phyloP scores from a whole-genome alignment of 1,284 basidiomycete genomes.

The Exsudoporus floridanus region DNA sequence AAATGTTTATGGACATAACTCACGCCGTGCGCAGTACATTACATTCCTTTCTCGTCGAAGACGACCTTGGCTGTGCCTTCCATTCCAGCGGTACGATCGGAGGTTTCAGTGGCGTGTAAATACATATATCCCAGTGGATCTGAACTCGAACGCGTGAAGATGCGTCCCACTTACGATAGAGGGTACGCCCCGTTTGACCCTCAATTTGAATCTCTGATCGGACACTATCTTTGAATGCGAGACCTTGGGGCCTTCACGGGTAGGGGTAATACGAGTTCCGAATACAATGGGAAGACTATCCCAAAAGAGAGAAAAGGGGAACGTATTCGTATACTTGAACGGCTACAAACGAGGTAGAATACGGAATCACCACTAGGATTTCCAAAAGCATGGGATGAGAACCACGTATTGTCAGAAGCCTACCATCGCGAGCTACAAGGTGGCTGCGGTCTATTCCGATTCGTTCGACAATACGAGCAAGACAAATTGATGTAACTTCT shows the following conservation, averaged over 20 bases:
- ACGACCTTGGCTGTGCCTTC: too few relatives aligned
- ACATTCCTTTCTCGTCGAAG: too few relatives aligned
- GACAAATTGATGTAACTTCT: conserved; percentile 79
- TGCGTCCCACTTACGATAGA: not conserved
- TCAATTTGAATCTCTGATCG: too few relatives aligned
- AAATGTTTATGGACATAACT: not conserved
- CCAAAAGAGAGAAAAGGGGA: not conserved
- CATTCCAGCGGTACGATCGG: too few relatives aligned
- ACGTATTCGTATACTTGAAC: not conserved
- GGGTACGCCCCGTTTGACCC: too few relatives aligned
- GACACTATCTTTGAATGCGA: too few relatives aligned
- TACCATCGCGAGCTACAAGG: conserved; percentile 83
- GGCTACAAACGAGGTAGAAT: not conserved
- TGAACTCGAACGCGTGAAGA: too few relatives aligned
- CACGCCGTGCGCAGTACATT: too few relatives aligned
- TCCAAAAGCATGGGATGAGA: not conserved
- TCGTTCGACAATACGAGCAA: conserved; percentile 74
- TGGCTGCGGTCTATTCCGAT: conserved; percentile 67
- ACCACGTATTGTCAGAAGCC: too few relatives aligned
- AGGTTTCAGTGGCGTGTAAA: not conserved
- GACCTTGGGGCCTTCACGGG: too few relatives aligned
- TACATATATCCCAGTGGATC: too few relatives aligned
- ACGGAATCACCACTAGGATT: not conserved
- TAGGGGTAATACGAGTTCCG: too few relatives aligned
- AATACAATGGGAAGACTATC: not conserved